These are phyloP conservation scores for Pilasporangium apinafurcum DNA, from an alignment of 352 stramenopile species.

Conservation along the genomic window DNA sequence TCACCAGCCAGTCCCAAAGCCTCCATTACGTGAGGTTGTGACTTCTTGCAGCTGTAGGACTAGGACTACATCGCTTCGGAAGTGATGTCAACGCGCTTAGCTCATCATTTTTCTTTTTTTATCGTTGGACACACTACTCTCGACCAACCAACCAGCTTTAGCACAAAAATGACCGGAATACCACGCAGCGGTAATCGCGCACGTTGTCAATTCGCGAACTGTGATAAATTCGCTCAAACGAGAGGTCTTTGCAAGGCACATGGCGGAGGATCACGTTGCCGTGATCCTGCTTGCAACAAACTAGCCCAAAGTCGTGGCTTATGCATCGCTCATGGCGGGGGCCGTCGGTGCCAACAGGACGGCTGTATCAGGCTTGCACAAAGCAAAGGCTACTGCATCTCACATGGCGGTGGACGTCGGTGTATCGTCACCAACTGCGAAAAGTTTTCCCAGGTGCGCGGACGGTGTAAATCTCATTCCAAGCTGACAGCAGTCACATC, in stretches of 20 bases:
- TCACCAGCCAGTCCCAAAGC: too few relatives aligned
- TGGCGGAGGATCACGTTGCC: conserved; percentile 74
- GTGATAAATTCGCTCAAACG: conserved; percentile 84
- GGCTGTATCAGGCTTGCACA: conserved; percentile 71
- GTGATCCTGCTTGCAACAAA: conserved; percentile 71
- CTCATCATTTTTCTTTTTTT: too few relatives aligned
- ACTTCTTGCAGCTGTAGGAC: too few relatives aligned
- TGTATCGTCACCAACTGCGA: conserved; percentile 71
- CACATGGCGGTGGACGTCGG: conserved; percentile 66
- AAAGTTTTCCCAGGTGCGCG: conserved; percentile 87
- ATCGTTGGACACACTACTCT: too few relatives aligned
- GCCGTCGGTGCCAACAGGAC: conserved; percentile 65
- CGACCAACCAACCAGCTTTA: too few relatives aligned
- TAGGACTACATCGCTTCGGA: too few relatives aligned
- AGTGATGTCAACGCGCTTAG: too few relatives aligned
- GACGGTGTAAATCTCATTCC: conserved; percentile 81
- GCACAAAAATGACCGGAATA: conserved; percentile 14
- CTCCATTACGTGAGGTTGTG: too few relatives aligned
- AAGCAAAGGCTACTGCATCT: conserved; percentile 79
- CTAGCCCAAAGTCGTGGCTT: conserved; percentile 70
- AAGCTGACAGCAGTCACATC: conserved; percentile 45
- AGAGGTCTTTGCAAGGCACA: conserved; percentile 79
- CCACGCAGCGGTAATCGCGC: conserved; percentile 67
- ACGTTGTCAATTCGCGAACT: conserved; percentile 62
- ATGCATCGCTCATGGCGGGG: conserved; percentile 76